Conservation (phyloP, 139 green algal genomes). For the Auxenochlorella pyrenoidosa region DNA sequence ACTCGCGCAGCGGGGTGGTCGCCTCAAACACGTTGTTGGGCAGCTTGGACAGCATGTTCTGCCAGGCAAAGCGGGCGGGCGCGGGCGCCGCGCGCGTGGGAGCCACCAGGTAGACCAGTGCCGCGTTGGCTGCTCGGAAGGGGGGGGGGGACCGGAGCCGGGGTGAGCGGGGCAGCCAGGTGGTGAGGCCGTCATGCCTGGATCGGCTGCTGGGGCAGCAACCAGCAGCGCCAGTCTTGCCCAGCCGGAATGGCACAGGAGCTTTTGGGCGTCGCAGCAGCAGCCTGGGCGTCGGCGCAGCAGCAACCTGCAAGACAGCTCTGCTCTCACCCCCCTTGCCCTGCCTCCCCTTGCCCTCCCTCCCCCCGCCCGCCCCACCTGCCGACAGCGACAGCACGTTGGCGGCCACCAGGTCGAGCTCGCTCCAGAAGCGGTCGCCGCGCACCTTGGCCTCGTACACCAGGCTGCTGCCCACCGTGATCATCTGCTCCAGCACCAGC, state of each 20-base stretch:
- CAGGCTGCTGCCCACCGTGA: constrained; percentile 77
- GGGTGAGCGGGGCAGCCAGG: background rate
- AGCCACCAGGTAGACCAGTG: constrained; percentile 89
- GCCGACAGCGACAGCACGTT: constrained; percentile 86
- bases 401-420: constrained; percentile 90
- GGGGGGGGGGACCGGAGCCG: background rate
- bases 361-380: background rate
- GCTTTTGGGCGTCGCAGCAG: too few relatives aligned
- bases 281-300: too few relatives aligned
- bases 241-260: too few relatives aligned
- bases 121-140: constrained; percentile 72
- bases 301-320: background rate
- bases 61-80: constrained; percentile 72
- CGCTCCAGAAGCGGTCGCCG: constrained; percentile 73
- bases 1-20: constrained; percentile 82
- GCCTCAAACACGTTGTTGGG: constrained; percentile 89
- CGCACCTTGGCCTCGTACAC: constrained; percentile 78
- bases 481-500: constrained; percentile 86
- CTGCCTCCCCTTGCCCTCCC: background rate
- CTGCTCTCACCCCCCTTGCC: background rate
- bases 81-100: constrained; percentile 78
- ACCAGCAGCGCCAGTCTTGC: too few relatives aligned
- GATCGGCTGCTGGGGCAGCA: too few relatives aligned
- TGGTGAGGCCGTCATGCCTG: too few relatives aligned
- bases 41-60: constrained; percentile 75